Base-by-base conservation (phyloP, 176 grass and related monocot species). In the Juncus inflexus region DNA sequence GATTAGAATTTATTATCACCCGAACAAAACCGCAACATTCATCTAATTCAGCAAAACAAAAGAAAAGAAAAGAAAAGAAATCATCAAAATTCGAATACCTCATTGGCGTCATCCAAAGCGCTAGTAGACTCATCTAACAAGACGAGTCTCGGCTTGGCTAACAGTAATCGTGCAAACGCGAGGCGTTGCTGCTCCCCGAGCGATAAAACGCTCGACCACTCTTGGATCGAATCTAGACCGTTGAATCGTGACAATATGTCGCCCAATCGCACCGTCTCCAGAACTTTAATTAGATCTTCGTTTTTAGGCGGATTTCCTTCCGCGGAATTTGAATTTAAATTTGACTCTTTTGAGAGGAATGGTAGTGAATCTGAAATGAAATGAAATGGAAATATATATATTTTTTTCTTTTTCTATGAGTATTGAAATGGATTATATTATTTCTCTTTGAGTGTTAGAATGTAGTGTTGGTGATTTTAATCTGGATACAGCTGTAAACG, bases 161-260 rank as follows among this genome's bases (percentile, higher is more conserved):
- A 85, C 56, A 97, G 80, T 3, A 99, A 57, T 50, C 88, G 82
- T 77, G 94, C 94, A 49, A 92, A 99, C 55, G 94, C 94, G 69
- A 99, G 85, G 41, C 88, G 94, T n/a, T 99, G 94, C 40, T 92
- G 94, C 69, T 99, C 94, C 43, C 94, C 94, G 35, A 99, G 78
- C 3, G 94, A 99, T 79, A 99, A 87, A 83, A 99, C 94, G 74
- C 88, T 99, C 15, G 94, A 90, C 94, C 94, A 99, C 40, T 97
- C 94, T 86, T 86, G 80, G 63, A 73, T 84, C 35, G 88, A 83
- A 66, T 97, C 94, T 56, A 97, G 74, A 38, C 87, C 87, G 71
- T 78, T 91, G 62, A 91, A 97, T 81, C 94, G 94, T 64, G 88
- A 86, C 64, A 97, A 77, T 70, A 97, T 86, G 59, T 91, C 86